phyloP scores from a whole-genome alignment of 129 eudicot genomes.

The Ambrosia trifida region DNA sequence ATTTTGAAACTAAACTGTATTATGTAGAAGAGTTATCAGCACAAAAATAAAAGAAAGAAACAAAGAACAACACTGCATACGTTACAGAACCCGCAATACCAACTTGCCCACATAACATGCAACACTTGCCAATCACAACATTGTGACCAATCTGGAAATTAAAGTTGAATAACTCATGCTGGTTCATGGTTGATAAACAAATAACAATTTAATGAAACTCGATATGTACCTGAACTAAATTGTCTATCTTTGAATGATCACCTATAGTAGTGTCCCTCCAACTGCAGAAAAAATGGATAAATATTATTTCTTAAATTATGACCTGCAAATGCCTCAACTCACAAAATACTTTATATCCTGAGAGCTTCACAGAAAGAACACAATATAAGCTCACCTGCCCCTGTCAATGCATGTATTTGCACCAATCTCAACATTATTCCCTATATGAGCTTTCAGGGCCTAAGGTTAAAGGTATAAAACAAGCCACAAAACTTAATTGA shows the following conservation, averaged over 20 bases:
- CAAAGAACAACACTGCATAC: constrained; percentile 37
- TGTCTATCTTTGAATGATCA: constrained; percentile 85
- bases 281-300: constrained; percentile 44
- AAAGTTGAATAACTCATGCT: constrained; percentile 14
- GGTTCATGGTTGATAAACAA: not conserved
- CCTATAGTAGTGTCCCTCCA: constrained; percentile 94
- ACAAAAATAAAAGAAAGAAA: not conserved
- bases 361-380: constrained; percentile 18
- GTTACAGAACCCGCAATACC: constrained; percentile 95
- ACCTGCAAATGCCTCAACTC: not conserved
- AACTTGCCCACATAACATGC: constrained; percentile 93
- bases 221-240: constrained; percentile 72
- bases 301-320: constrained; percentile 6
- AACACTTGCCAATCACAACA: constrained; percentile 73
- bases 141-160: constrained; percentile 82
- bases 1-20: not conserved
- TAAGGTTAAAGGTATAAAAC: constrained; percentile 24
- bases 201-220: constrained; percentile 6
- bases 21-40: not conserved
- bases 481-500: not conserved
- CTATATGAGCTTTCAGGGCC: constrained; percentile 64
- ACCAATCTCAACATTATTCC: constrained; percentile 89
- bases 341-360: not conserved
- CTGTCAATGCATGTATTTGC: constrained; percentile 93
- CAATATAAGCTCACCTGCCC: constrained; percentile 69